A percentile compares a stretch with the other conserved stretches of the same genome.
These are phyloP conservation scores for Epichloe sp. DNA, from an alignment of 2,329 filamentous ascomycete genomes.

Conservation along the genomic window DNA sequence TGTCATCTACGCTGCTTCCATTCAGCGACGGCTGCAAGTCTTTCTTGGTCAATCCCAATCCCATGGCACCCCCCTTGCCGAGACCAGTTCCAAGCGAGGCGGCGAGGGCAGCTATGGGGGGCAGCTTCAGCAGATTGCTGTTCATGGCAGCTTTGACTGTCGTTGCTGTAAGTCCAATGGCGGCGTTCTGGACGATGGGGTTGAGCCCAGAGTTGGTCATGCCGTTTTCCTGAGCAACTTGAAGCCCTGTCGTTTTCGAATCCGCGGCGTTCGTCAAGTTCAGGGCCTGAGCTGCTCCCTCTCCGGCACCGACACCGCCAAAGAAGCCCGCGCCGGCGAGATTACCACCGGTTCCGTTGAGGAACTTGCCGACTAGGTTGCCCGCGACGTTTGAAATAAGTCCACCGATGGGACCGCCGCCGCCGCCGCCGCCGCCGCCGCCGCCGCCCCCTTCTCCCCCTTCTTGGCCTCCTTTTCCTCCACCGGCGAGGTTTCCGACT, in stretches of 20 bases:
- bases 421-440: not conserved
- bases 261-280: constrained; percentile 8
- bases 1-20: constrained; percentile 10
- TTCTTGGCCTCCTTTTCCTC: not conserved
- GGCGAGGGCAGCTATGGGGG: constrained; percentile 9
- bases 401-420: not conserved
- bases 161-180: constrained; percentile 16
- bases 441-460: not conserved
- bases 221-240: constrained; percentile 15
- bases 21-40: constrained; percentile 9
- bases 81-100: constrained; percentile 12
- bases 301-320: constrained; percentile 14
- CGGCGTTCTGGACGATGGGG: constrained; percentile 16
- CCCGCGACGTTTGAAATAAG: constrained; percentile 3
- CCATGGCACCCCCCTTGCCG: constrained; percentile 13
- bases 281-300: constrained; percentile 13
- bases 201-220: constrained; percentile 17
- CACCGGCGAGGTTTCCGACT: not conserved
- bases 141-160: constrained; percentile 14
- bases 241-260: constrained; percentile 8
- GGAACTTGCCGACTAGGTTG: not conserved
- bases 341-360: constrained; percentile 2
- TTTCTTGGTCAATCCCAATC: constrained; percentile 10
- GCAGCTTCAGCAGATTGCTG: constrained; percentile 7
- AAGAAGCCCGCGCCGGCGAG: constrained; percentile 11